Conservation (phyloP, 495 filamentous ascomycete species). For the Aspergillus sclerotiicarbonarius region DNA sequence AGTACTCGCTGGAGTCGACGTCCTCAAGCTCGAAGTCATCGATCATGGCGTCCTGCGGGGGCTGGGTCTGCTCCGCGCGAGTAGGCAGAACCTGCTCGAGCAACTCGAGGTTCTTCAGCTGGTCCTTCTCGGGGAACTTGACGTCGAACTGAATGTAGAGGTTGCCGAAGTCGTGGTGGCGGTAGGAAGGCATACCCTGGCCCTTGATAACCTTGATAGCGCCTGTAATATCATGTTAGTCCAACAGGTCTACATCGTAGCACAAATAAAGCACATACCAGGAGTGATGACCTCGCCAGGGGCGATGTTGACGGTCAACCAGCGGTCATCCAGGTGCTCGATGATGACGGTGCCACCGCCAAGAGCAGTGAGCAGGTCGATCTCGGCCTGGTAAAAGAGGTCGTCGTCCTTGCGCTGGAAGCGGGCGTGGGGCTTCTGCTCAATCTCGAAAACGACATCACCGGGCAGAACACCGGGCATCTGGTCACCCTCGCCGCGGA, state of each 20-base stretch:
- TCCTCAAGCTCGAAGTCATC: slow-evolving; percentile 84
- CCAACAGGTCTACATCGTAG: background rate
- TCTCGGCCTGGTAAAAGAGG: slow-evolving; percentile 90
- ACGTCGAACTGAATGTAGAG: slow-evolving; percentile 97
- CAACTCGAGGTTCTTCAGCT: slow-evolving; percentile 52
- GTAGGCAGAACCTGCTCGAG: slow-evolving; percentile 81
- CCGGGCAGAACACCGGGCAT: slow-evolving; percentile 88
- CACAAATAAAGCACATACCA: slow-evolving; percentile 59
- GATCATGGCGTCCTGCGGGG: slow-evolving; percentile 80
- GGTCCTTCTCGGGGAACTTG: slow-evolving; percentile 77
- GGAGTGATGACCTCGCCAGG: slow-evolving; percentile 92
- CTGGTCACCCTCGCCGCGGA: slow-evolving; percentile 95
- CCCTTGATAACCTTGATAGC: slow-evolving; percentile 91
- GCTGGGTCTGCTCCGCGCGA: slow-evolving; percentile 55
- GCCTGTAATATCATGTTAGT: slow-evolving; percentile 50
- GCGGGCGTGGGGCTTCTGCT: slow-evolving; percentile 92
- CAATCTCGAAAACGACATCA: slow-evolving; percentile 96
- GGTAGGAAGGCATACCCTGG: slow-evolving; percentile 96
- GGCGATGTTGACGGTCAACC: slow-evolving; percentile 85
- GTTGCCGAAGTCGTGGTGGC: slow-evolving; percentile 95
- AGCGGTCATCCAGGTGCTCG: slow-evolving; percentile 96
- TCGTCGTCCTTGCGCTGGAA: slow-evolving; percentile 98
- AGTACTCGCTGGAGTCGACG: slow-evolving; percentile 64
- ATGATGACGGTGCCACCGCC: slow-evolving; percentile 85
- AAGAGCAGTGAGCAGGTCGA: slow-evolving; percentile 93